Base-by-base conservation (phyloP, 2,329 filamentous ascomycete genomes). In the Microcera coccophila region DNA sequence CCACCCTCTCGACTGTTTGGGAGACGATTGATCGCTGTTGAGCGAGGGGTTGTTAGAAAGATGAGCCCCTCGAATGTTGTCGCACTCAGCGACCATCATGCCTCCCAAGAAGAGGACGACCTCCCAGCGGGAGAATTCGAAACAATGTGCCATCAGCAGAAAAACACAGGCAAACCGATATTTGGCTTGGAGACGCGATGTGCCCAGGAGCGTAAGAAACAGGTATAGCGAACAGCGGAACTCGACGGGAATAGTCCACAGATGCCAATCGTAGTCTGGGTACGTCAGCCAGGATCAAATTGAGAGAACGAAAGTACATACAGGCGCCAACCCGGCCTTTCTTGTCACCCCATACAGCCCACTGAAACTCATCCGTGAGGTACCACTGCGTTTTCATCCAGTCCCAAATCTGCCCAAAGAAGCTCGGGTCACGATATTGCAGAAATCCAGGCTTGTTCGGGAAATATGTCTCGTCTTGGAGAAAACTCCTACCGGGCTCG, bases 201-300 rank as follows among this genome's bases (percentile, higher is more conserved):
- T 66, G n/a, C 67, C 75, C 4, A 77, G 44, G 15, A 77, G 58
- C 4, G 68, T 64, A 11, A 79, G 57, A 58, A 79, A 80, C n/a
- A 79, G 65, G 43, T 74, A 64, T 60, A 80, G 71, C 5, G 74
- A 77, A 55, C 71, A 74, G 44, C 72, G 66, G 54, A 76, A 78
- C 57, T 81, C 77, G 32, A 78, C 69, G 3, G 77, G 76, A 31
- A 81, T 79, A 3, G 77, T 79, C 77, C 77, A 81, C 16, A 79
- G 60, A 47, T 80, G 77, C 7, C 74, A 66, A 50, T 79, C 75
- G 52, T 78, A 76, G 14, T 56, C 64, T 22, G 19, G 26, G 11
- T 2, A 38, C 29, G 50, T 62, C 33, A 63, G 53, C 26, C 41
- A 15, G 7, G 8, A 19, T 17, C 36, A 22, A 3, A 26, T 17